phyloP scores from a whole-genome alignment of 345 rosid species.

The Gossypium arboreum region DNA sequence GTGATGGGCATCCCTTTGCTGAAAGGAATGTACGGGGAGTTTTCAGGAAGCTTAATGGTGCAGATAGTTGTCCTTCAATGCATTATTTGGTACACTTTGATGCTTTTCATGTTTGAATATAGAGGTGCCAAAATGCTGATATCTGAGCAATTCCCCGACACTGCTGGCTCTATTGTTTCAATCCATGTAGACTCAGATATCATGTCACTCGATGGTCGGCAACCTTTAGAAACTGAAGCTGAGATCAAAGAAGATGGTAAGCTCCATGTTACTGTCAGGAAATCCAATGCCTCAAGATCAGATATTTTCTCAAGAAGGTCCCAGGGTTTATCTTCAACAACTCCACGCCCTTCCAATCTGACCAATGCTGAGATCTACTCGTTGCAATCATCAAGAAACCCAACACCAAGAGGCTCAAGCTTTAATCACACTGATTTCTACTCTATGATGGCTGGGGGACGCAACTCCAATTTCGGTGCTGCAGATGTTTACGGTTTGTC shows the following conservation, averaged over 20 bases:
- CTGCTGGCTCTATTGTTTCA: conserved; percentile 64
- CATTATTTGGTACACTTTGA: conserved; percentile 76
- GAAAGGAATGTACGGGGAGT: conserved; percentile 69
- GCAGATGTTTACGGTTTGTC: conserved; percentile 55
- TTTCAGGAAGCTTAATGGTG: conserved; percentile 69
- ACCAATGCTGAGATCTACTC: conserved; percentile 72
- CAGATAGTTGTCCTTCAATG: conserved; percentile 77
- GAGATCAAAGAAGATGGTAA: conserved; percentile 67
- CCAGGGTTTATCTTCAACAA: conserved; percentile 44
- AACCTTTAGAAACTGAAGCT: conserved; percentile 66
- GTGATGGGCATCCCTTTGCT: conserved; percentile 79
- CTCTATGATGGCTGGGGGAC: conserved; percentile 56
- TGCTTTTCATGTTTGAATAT: conserved; percentile 70
- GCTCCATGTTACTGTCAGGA: conserved; percentile 62
- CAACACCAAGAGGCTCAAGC: conserved; percentile 68
- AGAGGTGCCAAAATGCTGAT: conserved; percentile 61
- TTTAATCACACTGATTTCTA: conserved; percentile 66
- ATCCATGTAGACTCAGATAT: conserved; percentile 71
- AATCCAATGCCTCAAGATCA: conserved; percentile 67
- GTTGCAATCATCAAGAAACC: conserved; percentile 58
- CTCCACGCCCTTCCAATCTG: conserved; percentile 70
- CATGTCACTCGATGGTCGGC: conserved; percentile 68
- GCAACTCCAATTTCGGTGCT: conserved; percentile 79
- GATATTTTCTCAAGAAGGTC: conserved; percentile 60
- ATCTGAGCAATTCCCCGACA: conserved; percentile 70